phyloP scores from a whole-genome alignment of 2,329 filamentous ascomycete genomes.

The Celoporthe dispersa region DNA sequence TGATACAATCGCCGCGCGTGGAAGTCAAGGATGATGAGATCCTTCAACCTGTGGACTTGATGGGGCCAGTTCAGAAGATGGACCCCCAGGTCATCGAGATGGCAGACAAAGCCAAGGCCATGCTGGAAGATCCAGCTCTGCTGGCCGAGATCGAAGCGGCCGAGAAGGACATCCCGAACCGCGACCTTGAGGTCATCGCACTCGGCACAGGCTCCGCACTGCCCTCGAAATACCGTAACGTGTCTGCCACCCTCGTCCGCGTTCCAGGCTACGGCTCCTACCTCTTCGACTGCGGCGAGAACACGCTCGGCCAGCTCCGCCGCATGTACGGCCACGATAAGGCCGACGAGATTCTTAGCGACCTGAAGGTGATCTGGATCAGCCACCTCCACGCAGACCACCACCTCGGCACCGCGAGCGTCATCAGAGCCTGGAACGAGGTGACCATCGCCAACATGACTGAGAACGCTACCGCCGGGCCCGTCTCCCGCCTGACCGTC shows the following conservation, averaged over 20 bases:
- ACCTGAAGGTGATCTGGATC: slow-evolving; percentile 86
- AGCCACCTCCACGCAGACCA: slow-evolving; percentile 97
- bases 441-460: slow-evolving; percentile 42
- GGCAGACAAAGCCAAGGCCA: slow-evolving; percentile 52
- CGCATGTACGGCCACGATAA: slow-evolving; percentile 71
- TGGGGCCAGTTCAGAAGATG: slow-evolving; percentile 46
- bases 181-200: slow-evolving; percentile 79
- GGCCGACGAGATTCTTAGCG: slow-evolving; percentile 71
- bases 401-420: slow-evolving; percentile 79
- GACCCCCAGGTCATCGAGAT: slow-evolving; percentile 52
- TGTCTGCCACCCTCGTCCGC: slow-evolving; percentile 83
- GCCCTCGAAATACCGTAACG: slow-evolving; percentile 94
- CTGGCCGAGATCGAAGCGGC: slow-evolving; percentile 52
- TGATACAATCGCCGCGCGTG: slow-evolving; percentile 53
- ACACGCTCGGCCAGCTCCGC: slow-evolving; percentile 84
- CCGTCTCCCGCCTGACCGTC: slow-evolving; percentile 55
- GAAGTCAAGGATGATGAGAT: slow-evolving; percentile 51
- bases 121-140: slow-evolving; percentile 50
- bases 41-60: slow-evolving; percentile 54
- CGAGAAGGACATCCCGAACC: slow-evolving; percentile 70
- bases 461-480: slow-evolving; percentile 34
- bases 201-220: slow-evolving; percentile 90
- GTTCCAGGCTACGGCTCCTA: slow-evolving; percentile 88
- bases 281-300: slow-evolving; percentile 89
- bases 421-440: slow-evolving; percentile 83